Base-by-base conservation (phyloP, 2,329 filamentous ascomycete species). In the Gremmenia infestans region DNA sequence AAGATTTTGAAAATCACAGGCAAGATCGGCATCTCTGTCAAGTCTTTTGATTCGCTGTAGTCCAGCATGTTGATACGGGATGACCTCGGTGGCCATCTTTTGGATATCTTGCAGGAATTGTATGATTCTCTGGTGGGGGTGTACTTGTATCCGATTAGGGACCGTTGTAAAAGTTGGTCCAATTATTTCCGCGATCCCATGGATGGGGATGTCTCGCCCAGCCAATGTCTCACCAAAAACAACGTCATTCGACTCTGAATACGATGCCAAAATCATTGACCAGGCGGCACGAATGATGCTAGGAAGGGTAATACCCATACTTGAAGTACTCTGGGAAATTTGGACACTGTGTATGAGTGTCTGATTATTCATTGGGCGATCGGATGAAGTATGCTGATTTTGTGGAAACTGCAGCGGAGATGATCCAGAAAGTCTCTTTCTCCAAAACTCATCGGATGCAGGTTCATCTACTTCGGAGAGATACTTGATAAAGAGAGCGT, bases 41-140 rank as follows among this genome's bases (percentile, higher is more conserved):
- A 65, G 40, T 17, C 36, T 35, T 17, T 58, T 54, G 14, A 67
- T 67, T n/a, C 53, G 57, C 37, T 62, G 56, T 15, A 65, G 25
- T 3, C 64, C 64, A 15, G 74, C 67, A 57, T 83, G 79, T 57
- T 82, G 74, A 62, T 80, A 74, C 1, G 77, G 76, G 19, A 81
- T 79, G 15, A 56, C 50, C 37, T 56, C 50, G 9, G 50, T 48
- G 22, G 54, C 50, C 19, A 19, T 52, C 17, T 53, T 49, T n/a
- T 53, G 54, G 6, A 50, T 40, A 2, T 39, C 12, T 14, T 46
- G 36, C n/a, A 56, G 22, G 19, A 53, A 53, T 12, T 49, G 15
- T 11, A 48, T 37, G 22, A 45, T 28, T 15, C 37, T 45, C 4
- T 11, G 12, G 15, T 49, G 32, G 15, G 67, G 60, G 19, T 69